Conservation (phyloP, 2,329 filamentous ascomycete genomes). For the Claviceps capensis region DNA sequence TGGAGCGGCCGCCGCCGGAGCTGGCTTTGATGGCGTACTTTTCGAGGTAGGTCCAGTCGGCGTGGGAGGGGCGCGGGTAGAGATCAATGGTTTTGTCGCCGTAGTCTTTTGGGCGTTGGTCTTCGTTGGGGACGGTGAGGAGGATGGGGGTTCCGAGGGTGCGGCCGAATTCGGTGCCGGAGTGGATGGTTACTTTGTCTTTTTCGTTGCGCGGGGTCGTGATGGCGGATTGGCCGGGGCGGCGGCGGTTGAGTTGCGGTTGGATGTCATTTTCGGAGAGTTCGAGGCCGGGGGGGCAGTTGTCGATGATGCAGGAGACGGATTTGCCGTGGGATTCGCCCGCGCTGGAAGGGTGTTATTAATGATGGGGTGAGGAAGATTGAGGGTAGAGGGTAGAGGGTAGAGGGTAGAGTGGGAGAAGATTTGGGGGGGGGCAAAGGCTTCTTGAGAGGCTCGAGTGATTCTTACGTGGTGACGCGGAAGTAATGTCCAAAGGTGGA, state of each 20-base stretch:
- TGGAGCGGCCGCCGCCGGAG: conserved; percentile 78
- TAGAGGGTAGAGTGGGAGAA: not conserved
- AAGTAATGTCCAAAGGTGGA: conserved; percentile 80
- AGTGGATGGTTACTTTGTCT: conserved; percentile 83
- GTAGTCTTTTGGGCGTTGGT: conserved; percentile 88
- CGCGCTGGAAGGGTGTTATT: conserved; percentile 19
- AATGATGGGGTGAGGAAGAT: not conserved
- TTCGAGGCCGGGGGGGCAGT: conserved; percentile 74
- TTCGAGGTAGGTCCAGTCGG: conserved; percentile 92
- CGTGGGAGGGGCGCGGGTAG: conserved; percentile 83
- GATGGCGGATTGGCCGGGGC: conserved; percentile 79
- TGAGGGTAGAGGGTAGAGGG: not conserved
- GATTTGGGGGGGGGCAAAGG: not conserved
- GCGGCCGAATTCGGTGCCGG: conserved; percentile 77
- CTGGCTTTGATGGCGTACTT: conserved; percentile 94
- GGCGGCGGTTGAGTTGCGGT: conserved; percentile 80
- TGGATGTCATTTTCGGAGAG: conserved; percentile 83
- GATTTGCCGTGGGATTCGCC: conserved; percentile 73
- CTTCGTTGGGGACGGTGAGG: conserved; percentile 79
- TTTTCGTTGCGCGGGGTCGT: conserved; percentile 90
- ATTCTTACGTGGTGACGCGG: conserved; percentile 59
- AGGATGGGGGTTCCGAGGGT: conserved; percentile 86
- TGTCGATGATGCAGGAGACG: conserved; percentile 91
- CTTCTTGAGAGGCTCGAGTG: not conserved
- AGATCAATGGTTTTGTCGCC: conserved; percentile 78